phyloP scores from a whole-genome alignment of 108 stramenopile species.

The Mayamaea pseudoterrestris region DNA sequence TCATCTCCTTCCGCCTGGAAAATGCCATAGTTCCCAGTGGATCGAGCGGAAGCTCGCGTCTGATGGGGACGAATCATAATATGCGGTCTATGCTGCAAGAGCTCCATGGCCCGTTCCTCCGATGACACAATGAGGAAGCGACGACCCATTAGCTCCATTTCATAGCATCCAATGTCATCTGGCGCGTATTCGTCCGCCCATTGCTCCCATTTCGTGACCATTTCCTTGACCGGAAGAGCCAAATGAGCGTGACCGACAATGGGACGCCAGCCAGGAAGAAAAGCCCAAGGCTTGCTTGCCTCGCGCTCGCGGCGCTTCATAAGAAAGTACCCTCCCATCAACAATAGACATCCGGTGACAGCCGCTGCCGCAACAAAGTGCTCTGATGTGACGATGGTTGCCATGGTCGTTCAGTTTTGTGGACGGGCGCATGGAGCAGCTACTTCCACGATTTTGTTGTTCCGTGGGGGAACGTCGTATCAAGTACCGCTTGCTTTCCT shows the following conservation, averaged over 20 bases:
- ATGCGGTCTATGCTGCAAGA: slow-evolving; percentile 9
- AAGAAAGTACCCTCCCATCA: too few species aligned
- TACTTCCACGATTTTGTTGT: too few species aligned
- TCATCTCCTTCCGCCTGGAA: slow-evolving; percentile 15
- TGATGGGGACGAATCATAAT: background rate
- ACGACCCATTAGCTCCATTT: slow-evolving; percentile 7
- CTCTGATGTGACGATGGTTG: too few species aligned
- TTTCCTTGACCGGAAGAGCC: background rate
- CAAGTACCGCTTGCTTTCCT: too few species aligned
- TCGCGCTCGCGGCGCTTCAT: too few species aligned
- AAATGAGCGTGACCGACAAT: background rate
- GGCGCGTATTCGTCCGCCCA: slow-evolving; percentile 7
- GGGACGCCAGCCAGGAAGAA: background rate
- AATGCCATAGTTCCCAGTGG: slow-evolving; percentile 10
- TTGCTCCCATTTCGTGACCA: background rate
- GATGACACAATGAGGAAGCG: slow-evolving; percentile 6
- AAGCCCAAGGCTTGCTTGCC: background rate
- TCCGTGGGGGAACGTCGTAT: too few species aligned
- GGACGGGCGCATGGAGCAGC: too few species aligned
- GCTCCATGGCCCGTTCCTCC: slow-evolving; percentile 2
- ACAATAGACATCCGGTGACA: too few species aligned
- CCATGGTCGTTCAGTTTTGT: too few species aligned
- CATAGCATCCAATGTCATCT: slow-evolving; percentile 12
- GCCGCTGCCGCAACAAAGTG: too few species aligned
- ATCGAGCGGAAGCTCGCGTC: background rate